Percentiles rank a stretch among this genome's conserved stretches.
Evolutionary conservation across 768 basidiomycete species (phyloP).

Genomic region (Mycena haematopus): DNA sequence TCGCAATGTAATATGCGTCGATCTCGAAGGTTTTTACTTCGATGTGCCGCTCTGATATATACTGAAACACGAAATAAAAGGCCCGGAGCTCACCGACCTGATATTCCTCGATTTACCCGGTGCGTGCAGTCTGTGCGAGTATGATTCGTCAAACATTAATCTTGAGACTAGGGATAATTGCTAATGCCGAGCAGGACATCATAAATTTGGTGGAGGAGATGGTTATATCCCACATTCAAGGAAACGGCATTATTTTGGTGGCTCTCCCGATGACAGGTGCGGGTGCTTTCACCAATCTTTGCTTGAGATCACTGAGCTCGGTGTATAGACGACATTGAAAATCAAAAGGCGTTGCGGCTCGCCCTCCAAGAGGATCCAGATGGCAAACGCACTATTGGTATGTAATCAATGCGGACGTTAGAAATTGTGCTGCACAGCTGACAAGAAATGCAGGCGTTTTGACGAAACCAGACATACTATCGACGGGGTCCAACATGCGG

Average conservation of each 20-base stretch:
- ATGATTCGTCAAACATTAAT: neutral
- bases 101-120: constrained; percentile 49
- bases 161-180: constrained; percentile 47
- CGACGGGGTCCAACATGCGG: constrained; percentile 39
- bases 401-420: neutral
- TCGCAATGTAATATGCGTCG: constrained; percentile 48
- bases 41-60: too few species aligned
- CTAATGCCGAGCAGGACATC: too few species aligned
- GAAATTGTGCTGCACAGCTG: too few species aligned
- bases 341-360: constrained; percentile 57
- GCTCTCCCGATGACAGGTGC: constrained; percentile 60
- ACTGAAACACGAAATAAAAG: neutral
- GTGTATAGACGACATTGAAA: constrained; percentile 60
- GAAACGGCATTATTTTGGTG: constrained; percentile 60
- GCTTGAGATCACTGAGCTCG: neutral
- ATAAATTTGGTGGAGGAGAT: constrained; percentile 55
- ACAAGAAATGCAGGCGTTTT: constrained; percentile 41
- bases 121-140: constrained; percentile 16
- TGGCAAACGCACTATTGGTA: constrained; percentile 59
- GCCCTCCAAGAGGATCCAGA: constrained; percentile 52
- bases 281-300: too few species aligned
- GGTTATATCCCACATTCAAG: constrained; percentile 52
- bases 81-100: constrained; percentile 42
- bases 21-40: constrained; percentile 37
- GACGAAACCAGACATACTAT: constrained; percentile 60